Conservation (phyloP, 768 basidiomycete genomes). For the Kwoniella mangroviensis region DNA sequence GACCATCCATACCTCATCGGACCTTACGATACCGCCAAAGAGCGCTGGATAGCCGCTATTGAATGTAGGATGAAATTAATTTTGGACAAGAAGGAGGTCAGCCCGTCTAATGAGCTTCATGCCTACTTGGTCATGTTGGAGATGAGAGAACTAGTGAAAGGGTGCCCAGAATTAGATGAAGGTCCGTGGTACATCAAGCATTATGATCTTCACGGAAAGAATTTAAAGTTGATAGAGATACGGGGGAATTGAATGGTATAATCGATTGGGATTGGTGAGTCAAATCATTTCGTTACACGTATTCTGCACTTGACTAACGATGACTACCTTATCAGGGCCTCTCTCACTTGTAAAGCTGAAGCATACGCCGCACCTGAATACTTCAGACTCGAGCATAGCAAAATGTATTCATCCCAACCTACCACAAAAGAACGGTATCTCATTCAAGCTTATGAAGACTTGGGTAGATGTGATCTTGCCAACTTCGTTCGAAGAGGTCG, state of each 20-base stretch:
- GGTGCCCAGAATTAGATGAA: constrained; percentile 13
- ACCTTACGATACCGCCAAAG: constrained; percentile 16
- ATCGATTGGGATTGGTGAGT: constrained; percentile 57
- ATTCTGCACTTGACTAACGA: neutral
- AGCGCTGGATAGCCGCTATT: constrained; percentile 17
- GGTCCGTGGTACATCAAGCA: constrained; percentile 40
- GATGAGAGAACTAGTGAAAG: constrained; percentile 7
- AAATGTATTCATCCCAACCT: neutral
- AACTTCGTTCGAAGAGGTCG: neutral
- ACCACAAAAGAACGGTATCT: neutral
- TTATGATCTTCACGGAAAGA: constrained; percentile 46
- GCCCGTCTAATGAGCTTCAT: no score
- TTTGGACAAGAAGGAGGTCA: constrained; percentile 5
- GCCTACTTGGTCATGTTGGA: constrained; percentile 24
- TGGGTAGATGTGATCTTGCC: constrained; percentile 23
- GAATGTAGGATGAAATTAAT: constrained; percentile 10
- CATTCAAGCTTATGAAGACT: constrained; percentile 12
- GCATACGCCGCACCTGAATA: constrained; percentile 1
- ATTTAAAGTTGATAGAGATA: constrained; percentile 42
- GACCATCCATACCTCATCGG: neutral
- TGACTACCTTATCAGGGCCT: constrained; percentile 1
- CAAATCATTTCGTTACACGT: no score
- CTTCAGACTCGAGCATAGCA: neutral
- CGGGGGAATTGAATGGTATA: constrained; percentile 37
- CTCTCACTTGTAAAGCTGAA: constrained; percentile 14